A percentile compares a stretch with the other conserved stretches of the same genome.
These are phyloP conservation scores for Botrytis pseudocinerea DNA, from an alignment of 2,329 filamentous ascomycete species.

Conservation along the genomic window DNA sequence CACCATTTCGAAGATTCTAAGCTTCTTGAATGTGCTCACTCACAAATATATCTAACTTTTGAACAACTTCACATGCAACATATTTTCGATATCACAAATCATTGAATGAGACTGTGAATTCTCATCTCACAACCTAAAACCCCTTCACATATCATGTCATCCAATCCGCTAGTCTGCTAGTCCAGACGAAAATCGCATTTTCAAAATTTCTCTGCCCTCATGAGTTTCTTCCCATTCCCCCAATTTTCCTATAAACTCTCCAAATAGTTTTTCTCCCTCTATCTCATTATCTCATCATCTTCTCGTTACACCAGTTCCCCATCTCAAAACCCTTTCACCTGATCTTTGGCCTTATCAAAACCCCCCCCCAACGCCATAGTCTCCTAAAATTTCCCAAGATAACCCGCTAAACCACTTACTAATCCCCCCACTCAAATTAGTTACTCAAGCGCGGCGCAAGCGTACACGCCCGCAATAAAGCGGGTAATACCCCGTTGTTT, in stretches of 20 bases:
- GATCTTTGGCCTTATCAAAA: too few species aligned
- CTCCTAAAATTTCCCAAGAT: fast-evolving
- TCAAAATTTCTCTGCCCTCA: background rate
- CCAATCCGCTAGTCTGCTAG: background rate
- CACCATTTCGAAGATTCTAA: background rate
- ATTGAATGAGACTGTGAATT: background rate
- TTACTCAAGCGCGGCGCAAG: constrained; percentile 60
- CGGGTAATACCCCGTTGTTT: constrained; percentile 66
- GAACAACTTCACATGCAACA: background rate
- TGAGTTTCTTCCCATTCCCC: background rate
- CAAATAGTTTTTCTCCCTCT: fast-evolving
- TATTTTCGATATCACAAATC: background rate
- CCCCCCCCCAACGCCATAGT: background rate
- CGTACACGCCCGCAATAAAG: constrained; percentile 65
- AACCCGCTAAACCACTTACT: background rate
- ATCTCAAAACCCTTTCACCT: background rate
- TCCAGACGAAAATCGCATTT: background rate
- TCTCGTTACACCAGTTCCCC: too few species aligned
- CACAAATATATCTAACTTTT: background rate
- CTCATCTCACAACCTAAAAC: background rate
- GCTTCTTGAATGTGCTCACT: background rate
- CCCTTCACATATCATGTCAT: background rate
- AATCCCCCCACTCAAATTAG: background rate
- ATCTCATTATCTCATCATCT: too few species aligned
- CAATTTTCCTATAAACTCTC: background rate